A percentile compares a stretch with the other conserved stretches of the same genome.
phyloP scores from a whole-genome alignment of 2,329 filamentous ascomycete species.

The Aspergillus felis region DNA sequence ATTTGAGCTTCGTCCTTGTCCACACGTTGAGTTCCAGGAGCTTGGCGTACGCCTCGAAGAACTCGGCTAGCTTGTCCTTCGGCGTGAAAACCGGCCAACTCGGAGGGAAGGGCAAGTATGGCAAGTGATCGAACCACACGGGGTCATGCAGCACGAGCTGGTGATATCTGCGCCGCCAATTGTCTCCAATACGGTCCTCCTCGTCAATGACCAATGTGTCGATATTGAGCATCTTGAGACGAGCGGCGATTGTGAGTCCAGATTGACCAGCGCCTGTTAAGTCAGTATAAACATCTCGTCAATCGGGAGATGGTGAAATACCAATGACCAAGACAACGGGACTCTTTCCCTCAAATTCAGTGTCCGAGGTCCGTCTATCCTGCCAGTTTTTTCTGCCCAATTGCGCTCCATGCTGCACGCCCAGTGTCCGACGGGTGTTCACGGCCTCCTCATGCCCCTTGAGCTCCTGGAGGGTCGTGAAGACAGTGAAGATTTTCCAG shows the following conservation, averaged over 20 bases:
- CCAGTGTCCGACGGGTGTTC: constrained; percentile 48
- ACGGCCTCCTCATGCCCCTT: constrained; percentile 52
- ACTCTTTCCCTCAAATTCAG: constrained; percentile 49
- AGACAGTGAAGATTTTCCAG: constrained; percentile 64
- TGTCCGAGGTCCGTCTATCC: constrained; percentile 49
- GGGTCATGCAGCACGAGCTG: constrained; percentile 67
- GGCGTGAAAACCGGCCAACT: constrained; percentile 68
- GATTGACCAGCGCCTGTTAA: constrained; percentile 54
- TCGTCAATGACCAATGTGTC: constrained; percentile 56
- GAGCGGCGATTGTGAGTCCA: constrained; percentile 55
- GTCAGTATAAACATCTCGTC: not conserved
- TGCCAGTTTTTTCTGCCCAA: constrained; percentile 57
- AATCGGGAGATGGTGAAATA: constrained; percentile 21
- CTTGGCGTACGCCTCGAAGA: constrained; percentile 62
- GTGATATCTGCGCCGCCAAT: constrained; percentile 61
- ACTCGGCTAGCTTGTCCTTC: constrained; percentile 68
- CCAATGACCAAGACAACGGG: constrained; percentile 61
- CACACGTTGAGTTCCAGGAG: constrained; percentile 67
- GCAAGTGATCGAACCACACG: constrained; percentile 54
- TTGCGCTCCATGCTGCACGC: constrained; percentile 54
- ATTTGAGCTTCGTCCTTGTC: constrained; percentile 50
- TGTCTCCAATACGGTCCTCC: constrained; percentile 58
- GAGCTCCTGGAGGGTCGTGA: constrained; percentile 55
- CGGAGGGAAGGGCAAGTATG: constrained; percentile 61
- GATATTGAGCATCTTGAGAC: constrained; percentile 57